Conservation (phyloP, 2,329 filamentous ascomycete genomes). For the Colletotrichum theobromicola region DNA sequence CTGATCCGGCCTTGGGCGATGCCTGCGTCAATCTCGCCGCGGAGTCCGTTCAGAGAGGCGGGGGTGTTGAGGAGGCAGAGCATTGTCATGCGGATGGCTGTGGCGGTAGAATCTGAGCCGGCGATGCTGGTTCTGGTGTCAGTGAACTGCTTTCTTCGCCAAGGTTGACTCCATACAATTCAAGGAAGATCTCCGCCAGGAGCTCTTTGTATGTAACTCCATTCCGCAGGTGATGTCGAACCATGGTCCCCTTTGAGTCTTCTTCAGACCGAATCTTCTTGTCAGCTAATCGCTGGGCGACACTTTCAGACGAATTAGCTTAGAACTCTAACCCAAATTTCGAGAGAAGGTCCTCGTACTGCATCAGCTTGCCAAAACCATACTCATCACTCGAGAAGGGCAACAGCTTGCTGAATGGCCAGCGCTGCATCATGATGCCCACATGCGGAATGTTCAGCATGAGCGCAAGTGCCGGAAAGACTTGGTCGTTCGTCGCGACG, state of each 20-base stretch:
- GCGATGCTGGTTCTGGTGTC: conserved; percentile 25
- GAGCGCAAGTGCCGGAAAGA: conserved; percentile 19
- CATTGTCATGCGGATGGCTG: conserved; percentile 49
- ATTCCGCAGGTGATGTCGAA: conserved; percentile 30
- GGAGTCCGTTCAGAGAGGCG: conserved; percentile 47
- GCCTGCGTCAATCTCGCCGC: conserved; percentile 49
- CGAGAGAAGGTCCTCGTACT: conserved; percentile 14
- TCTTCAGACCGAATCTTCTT: conserved; percentile 26
- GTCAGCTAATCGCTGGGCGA: conserved; percentile 30
- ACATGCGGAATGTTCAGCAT: conserved; percentile 28
- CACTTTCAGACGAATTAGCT: background rate
- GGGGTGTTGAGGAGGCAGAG: conserved; percentile 58
- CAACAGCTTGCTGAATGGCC: conserved; percentile 23
- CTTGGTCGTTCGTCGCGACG: conserved; percentile 13
- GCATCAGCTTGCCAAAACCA: conserved; percentile 36
- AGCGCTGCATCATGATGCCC: conserved; percentile 23
- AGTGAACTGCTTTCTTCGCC: accelerated
- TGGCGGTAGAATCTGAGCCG: conserved; percentile 40
- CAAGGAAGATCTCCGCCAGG: conserved; percentile 28
- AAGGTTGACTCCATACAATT: background rate
- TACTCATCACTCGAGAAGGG: conserved; percentile 30
- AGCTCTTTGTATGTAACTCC: conserved; percentile 30
- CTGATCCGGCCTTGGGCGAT: conserved; percentile 5
- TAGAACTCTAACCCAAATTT: background rate
- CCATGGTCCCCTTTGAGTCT: conserved; percentile 31